Base-by-base conservation (phyloP, 305 asterid species). In the Fraxinus paxiana region DNA sequence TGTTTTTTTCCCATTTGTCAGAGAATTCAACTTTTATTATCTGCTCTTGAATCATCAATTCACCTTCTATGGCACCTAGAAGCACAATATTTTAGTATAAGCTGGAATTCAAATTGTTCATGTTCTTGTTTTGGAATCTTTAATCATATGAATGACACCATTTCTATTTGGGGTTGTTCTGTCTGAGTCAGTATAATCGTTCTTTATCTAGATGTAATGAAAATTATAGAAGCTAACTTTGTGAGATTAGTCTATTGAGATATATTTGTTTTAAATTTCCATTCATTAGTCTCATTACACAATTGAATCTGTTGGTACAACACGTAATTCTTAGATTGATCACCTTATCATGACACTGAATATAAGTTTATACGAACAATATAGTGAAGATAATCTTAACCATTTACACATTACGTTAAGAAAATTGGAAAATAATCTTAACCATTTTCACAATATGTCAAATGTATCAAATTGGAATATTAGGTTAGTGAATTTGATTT, bases 21-120 rank as follows among this genome's bases (percentile, higher is more conserved):
- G n/a, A n/a, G n/a, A n/a, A n/a, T 82, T 83, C 79, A 35, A 31
- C 79, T 72, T 30, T 12, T 24, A 63, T 63, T 20, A 8, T 63
- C 34, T 63, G 33, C 31, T 63, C 31, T 43, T 22, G 17, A 24
- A 63, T 63, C 71, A 61, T 61, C 15, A 63, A 4, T 63, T 6
- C 5, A 63, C 1, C 34, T 63, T 63, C 33, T 8, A 63, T 22
- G 30, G 31, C 71, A 63, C 71, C 26, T 63, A 63, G 26, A 7
- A 59, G 34, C 71, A 63, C 33, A 6, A 18, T 56, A n/a, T 56
- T 56, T 56, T 56, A 56, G 28, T 56, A 6, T 56, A 56, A 56
- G 67, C 67, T 18, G 67, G 18, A 56, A 56, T 20, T 20, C 5
- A 20, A 6, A 10, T 24, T 22, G 31, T 63, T 63, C 10, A 17